Percentiles rank a stretch among this genome's conserved stretches.
Conservation (phyloP, 495 filamentous ascomycete species). For the Penicillium coffeae region DNA sequence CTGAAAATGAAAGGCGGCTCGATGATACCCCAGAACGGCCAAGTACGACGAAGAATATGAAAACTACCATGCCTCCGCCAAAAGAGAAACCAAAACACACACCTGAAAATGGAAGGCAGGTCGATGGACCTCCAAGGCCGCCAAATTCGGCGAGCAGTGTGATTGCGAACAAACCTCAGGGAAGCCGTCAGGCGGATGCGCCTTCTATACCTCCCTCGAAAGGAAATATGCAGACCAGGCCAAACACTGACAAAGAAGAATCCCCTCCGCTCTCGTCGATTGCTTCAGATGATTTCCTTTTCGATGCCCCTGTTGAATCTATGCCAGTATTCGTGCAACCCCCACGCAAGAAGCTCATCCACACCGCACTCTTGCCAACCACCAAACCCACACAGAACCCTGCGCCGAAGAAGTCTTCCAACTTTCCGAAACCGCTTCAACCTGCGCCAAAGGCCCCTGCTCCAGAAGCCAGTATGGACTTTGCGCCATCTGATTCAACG, state of each 20-base stretch:
- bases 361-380: conserved; percentile 37
- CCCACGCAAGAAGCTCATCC: conserved; percentile 41
- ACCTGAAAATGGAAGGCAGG: background rate
- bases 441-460: background rate
- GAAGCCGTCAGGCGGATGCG: background rate
- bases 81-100: background rate
- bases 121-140: background rate
- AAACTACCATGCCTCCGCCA: too few relatives aligned
- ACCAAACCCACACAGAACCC: conserved; percentile 27
- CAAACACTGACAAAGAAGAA: background rate
- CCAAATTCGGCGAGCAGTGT: too few relatives aligned
- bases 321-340: background rate
- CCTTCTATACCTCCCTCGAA: background rate
- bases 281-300: background rate
- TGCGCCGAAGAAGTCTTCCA: conserved; percentile 24
- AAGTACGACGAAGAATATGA: too few relatives aligned
- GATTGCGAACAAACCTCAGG: background rate
- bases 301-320: background rate
- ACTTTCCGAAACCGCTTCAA: too few relatives aligned
- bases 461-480: conserved; percentile 15
- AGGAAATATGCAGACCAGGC: background rate
- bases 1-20: background rate
- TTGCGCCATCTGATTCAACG: conserved; percentile 28
- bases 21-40: background rate
- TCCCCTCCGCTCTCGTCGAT: background rate